phyloP scores from a whole-genome alignment of 305 asterid genomes.

The Fraxinus floribunda region DNA sequence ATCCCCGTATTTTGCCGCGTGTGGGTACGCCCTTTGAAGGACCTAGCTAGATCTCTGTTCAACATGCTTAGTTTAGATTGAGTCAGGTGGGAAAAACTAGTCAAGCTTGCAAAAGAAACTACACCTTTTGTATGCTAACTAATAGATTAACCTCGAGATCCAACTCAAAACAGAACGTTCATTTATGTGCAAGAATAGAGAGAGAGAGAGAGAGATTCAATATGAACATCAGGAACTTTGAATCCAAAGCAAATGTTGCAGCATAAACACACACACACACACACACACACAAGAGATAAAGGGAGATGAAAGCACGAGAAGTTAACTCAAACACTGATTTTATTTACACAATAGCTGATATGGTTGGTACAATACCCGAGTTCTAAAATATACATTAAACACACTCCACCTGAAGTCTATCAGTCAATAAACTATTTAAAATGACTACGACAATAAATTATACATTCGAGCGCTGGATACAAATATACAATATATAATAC shows the following conservation, averaged over 20 bases:
- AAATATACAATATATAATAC: background rate
- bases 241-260: background rate
- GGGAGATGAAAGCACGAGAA: background rate
- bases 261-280: background rate
- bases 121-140: background rate
- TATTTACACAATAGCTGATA: background rate
- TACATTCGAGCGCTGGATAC: background rate
- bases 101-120: too few relatives aligned
- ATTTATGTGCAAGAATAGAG: background rate
- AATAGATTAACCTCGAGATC: background rate
- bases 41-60: too few relatives aligned
- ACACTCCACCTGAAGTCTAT: background rate
- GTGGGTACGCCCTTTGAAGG: too few relatives aligned
- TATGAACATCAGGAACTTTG: background rate
- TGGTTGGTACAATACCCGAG: background rate
- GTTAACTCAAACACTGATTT: background rate
- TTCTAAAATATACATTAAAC: background rate
- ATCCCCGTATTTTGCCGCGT: too few relatives aligned
- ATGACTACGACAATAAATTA: too few relatives aligned
- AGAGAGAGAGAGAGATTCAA: too few relatives aligned
- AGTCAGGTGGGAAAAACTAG: too few relatives aligned
- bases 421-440: background rate
- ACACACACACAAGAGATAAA: background rate
- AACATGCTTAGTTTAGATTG: too few relatives aligned
- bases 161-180: background rate